phyloP scores from a whole-genome alignment of 192 early-diverging fungal genomes.

The Thoreauomyces humboldtii region DNA sequence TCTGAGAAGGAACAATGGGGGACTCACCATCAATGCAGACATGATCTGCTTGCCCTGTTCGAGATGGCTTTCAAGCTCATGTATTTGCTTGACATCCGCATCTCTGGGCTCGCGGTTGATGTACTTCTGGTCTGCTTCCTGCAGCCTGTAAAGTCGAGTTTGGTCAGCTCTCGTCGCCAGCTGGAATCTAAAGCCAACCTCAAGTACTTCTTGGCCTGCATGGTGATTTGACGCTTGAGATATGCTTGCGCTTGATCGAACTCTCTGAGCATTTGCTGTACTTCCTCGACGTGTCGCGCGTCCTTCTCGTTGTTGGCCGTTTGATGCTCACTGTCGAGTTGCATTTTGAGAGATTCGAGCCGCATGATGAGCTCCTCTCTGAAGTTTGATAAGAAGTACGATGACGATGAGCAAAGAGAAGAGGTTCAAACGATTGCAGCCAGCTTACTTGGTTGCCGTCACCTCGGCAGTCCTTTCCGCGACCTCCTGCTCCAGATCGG shows the following conservation, averaged over 20 bases:
- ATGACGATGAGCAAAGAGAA: background rate
- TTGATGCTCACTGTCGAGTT: constrained; percentile 21
- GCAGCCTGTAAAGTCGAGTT: constrained; percentile 27
- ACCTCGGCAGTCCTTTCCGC: constrained; percentile 13
- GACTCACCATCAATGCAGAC: constrained; percentile 38
- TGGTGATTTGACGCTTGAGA: constrained; percentile 51
- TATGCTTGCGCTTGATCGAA: constrained; percentile 55
- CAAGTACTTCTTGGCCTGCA: constrained; percentile 41
- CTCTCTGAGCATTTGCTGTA: constrained; percentile 49
- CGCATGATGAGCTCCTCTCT: constrained; percentile 14
- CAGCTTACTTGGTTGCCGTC: constrained; percentile 2
- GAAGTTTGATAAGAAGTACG: background rate
- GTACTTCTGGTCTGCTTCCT: constrained; percentile 56
- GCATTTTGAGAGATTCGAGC: constrained; percentile 21
- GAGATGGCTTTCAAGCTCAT: constrained; percentile 48
- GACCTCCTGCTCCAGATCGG: constrained; percentile 16
- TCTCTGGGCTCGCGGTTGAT: constrained; percentile 59
- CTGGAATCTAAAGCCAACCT: no score
- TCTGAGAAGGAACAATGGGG: background rate
- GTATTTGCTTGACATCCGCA: constrained; percentile 44
- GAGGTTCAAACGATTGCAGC: background rate
- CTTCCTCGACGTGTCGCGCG: constrained; percentile 48
- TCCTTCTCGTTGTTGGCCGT: constrained; percentile 31
- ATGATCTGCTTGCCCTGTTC: constrained; percentile 33
- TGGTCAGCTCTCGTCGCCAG: no score